A percentile compares a stretch with the other conserved stretches of the same genome.
Evolutionary conservation across 768 basidiomycete species (phyloP).

Genomic region (Tricholoma bakamatsutake): DNA sequence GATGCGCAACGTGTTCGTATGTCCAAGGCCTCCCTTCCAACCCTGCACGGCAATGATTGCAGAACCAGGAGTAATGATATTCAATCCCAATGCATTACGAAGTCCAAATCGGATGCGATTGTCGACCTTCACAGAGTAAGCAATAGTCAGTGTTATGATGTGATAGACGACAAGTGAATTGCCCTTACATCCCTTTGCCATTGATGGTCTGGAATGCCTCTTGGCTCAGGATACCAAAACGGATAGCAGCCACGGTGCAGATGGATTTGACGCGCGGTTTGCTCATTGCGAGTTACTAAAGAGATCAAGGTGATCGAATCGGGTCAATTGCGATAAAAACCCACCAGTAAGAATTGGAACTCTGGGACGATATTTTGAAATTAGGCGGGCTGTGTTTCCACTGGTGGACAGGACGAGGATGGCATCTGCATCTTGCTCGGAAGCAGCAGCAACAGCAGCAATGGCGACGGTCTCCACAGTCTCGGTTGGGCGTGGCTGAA

Average conservation of each 20-base stretch:
- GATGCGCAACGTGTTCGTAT: constrained; percentile 88
- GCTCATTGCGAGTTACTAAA: constrained; percentile 90
- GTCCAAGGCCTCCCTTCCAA: constrained; percentile 98
- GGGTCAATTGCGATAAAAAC: constrained; percentile 14
- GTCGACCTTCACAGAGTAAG: constrained; percentile 51
- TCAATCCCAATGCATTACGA: constrained; percentile 73
- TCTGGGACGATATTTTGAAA: constrained; percentile 93
- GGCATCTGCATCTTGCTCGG: constrained; percentile 91
- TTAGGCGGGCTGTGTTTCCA: constrained; percentile 90
- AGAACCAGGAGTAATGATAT: constrained; percentile 82
- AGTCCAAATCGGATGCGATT: constrained; percentile 89
- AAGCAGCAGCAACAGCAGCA: constrained; percentile 91
- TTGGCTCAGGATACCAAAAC: constrained; percentile 94
- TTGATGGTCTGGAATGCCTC: constrained; percentile 79
- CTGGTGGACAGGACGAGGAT: constrained; percentile 96
- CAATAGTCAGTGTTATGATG: constrained; percentile 8
- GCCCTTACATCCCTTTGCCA: constrained; percentile 94
- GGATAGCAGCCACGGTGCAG: constrained; percentile 96
- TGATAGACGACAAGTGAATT: no score
- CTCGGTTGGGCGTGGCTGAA: constrained; percentile 83
- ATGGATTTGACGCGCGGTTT: constrained; percentile 95
- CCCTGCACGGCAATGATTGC: constrained; percentile 96
- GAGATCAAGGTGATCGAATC: not conserved
- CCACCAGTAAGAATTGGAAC: constrained; percentile 93
- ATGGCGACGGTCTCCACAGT: constrained; percentile 96